These are phyloP conservation scores for Echria macrotheca DNA, from an alignment of 495 filamentous ascomycete species.

Conservation along the genomic window DNA sequence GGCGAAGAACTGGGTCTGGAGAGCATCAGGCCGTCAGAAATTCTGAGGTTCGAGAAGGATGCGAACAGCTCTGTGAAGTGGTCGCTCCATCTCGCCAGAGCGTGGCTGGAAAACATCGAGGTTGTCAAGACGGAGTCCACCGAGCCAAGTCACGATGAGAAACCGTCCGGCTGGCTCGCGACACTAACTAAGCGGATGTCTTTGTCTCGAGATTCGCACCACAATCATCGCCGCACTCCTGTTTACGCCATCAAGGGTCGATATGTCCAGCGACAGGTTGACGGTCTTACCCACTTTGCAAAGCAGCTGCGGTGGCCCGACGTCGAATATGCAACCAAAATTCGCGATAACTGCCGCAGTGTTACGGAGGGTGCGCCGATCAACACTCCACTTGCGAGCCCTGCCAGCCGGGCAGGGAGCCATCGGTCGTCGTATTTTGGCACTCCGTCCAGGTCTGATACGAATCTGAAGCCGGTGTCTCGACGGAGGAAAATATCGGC, in stretches of 20 bases:
- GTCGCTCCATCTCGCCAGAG: constrained; percentile 70
- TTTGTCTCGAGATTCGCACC: constrained; percentile 34
- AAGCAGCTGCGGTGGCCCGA: constrained; percentile 52
- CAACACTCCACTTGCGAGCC: constrained; percentile 34
- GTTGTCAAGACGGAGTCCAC: constrained; percentile 41
- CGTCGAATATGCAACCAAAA: constrained; percentile 33
- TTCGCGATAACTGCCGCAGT: constrained; percentile 36
- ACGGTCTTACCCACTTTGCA: constrained; percentile 55
- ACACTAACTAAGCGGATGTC: constrained; percentile 49
- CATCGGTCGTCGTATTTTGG: constrained; percentile 40
- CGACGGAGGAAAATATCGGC: constrained; percentile 37
- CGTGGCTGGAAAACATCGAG: constrained; percentile 70
- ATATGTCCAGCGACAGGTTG: constrained; percentile 46
- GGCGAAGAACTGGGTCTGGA: constrained; percentile 45
- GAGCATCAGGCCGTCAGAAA: constrained; percentile 52
- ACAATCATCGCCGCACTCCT: constrained; percentile 27
- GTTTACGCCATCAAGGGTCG: constrained; percentile 39
- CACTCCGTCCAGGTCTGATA: constrained; percentile 14
- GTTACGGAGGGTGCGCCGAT: constrained; percentile 37
- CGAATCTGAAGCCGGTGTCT: constrained; percentile 22
- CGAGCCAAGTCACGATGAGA: constrained; percentile 24
- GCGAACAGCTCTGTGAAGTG: constrained; percentile 67
- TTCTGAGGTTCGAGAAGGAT: constrained; percentile 57
- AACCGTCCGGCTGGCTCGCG: constrained; percentile 44
- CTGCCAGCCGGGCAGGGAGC: constrained; percentile 27